Conservation (phyloP, 805 yeast genomes). For the Ogataea angusta region DNA sequence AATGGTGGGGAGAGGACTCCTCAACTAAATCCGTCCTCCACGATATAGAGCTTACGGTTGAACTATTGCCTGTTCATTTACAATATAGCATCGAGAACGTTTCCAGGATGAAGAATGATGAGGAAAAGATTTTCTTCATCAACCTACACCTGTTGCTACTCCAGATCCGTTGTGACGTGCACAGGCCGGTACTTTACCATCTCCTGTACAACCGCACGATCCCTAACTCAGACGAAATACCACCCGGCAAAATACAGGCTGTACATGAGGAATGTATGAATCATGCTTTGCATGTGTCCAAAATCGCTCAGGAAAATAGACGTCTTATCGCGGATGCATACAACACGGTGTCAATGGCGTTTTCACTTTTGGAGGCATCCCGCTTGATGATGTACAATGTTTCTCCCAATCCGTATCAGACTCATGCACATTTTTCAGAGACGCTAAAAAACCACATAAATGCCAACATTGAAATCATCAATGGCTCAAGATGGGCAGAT, state of each 20-base stretch:
- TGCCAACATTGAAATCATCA: background rate
- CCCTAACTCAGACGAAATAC: background rate
- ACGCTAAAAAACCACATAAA: no score
- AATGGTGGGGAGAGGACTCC: background rate
- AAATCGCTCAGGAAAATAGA: background rate
- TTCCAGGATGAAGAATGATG: background rate
- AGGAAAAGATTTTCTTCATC: background rate
- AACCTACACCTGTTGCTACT: background rate
- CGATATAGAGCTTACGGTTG: background rate
- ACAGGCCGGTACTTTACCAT: background rate
- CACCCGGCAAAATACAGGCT: background rate
- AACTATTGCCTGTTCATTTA: background rate
- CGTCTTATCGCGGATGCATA: background rate
- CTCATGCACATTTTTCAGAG: background rate
- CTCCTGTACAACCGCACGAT: background rate
- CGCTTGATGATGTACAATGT: background rate
- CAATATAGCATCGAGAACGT: background rate
- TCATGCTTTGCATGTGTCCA: background rate
- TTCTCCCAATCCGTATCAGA: background rate
- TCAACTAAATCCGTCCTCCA: background rate
- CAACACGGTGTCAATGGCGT: background rate
- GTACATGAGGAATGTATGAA: background rate
- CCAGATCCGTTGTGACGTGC: background rate
- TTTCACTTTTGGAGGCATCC: background rate
- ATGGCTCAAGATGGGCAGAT: background rate